These are phyloP conservation scores for Penicillium sp. DNA, from an alignment of 2,329 filamentous ascomycete genomes.

Conservation along the genomic window DNA sequence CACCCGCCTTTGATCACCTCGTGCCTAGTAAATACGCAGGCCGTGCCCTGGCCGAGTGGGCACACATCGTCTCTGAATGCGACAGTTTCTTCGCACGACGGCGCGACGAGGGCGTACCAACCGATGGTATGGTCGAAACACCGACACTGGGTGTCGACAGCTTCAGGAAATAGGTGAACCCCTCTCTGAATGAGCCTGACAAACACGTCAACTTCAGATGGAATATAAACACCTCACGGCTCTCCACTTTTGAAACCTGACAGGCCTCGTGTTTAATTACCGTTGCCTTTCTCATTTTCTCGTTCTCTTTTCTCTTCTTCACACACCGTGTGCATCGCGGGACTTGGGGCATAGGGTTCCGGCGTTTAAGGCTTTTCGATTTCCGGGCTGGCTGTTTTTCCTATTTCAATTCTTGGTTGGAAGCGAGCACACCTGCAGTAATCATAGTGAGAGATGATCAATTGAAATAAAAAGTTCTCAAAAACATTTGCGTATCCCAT, in stretches of 20 bases:
- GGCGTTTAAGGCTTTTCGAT: conserved; percentile 17
- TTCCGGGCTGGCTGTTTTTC: conserved; percentile 1
- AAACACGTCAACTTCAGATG: conserved; percentile 1
- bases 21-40: conserved; percentile 55
- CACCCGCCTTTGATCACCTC: conserved; percentile 29
- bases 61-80: conserved; percentile 57
- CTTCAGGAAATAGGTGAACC: conserved; percentile 46
- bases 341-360: conserved; percentile 21
- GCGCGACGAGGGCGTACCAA: conserved; percentile 58
- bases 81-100: conserved; percentile 61
- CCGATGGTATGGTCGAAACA: conserved; percentile 56
- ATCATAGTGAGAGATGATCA: conserved; percentile 16
- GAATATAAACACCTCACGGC: conserved; percentile 15
- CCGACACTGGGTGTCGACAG: conserved; percentile 59
- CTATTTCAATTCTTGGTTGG: conserved; percentile 7
- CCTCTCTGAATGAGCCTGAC: background rate
- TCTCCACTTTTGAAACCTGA: background rate
- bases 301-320: conserved; percentile 4
- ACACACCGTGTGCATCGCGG: conserved; percentile 20
- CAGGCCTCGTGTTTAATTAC: conserved; percentile 7
- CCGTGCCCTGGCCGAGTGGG: conserved; percentile 61
- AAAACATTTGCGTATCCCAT: background rate
- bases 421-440: conserved; percentile 13
- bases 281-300: background rate
- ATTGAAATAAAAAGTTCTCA: background rate